Evolutionary conservation across 257 asterid species (phyloP), one percentile per base, ranked within the genome.

Genomic region (Solanum pinnatisectum): DNA sequence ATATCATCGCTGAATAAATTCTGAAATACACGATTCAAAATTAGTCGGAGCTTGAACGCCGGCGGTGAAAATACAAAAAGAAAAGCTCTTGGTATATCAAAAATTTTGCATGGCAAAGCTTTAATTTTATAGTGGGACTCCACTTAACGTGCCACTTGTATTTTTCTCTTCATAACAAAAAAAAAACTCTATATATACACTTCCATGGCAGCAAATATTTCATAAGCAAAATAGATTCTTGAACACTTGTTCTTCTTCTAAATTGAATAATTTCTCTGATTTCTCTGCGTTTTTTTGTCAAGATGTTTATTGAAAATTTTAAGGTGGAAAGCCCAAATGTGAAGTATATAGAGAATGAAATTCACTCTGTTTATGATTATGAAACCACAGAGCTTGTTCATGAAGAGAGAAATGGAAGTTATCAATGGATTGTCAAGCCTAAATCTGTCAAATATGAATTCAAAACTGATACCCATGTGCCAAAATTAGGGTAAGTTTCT

Each of bases 371-470:
- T 8, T 97, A 97, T 90, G 90, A 86, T 90, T 97, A 97, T 35
- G 95, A 96, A 72, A 97, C 99, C 67, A 97, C 99, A 0, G 99
- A 97, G 90, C 96, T 97, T 65, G 93, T 96, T 89, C 99, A 96
- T 88, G 99, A 96, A 95, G 93, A 83, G 91, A 94, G 94, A 67
- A 88, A 92, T 87, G 99, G 99, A 12, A 72, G 92, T 5, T 95
- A 95, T 76, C 96, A 97, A 83, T 97, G 99, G 99, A 93, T 92
- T 88, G 99, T 97, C 16, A 97, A 94, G 95, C 99, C 99, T 83
- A 97, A 96, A 79, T 85, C 94, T 22, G 97, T 97, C 7, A 88
- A 94, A 91, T 97, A 97, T 40, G 98, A 97, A 91, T 97, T 97
- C 92, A 96, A 90, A 88, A 97, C 98, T 13, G 94, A 95, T 74